Evolutionary conservation across 108 stramenopile species (phyloP).

Genomic region (Skeletonema menzelii): DNA sequence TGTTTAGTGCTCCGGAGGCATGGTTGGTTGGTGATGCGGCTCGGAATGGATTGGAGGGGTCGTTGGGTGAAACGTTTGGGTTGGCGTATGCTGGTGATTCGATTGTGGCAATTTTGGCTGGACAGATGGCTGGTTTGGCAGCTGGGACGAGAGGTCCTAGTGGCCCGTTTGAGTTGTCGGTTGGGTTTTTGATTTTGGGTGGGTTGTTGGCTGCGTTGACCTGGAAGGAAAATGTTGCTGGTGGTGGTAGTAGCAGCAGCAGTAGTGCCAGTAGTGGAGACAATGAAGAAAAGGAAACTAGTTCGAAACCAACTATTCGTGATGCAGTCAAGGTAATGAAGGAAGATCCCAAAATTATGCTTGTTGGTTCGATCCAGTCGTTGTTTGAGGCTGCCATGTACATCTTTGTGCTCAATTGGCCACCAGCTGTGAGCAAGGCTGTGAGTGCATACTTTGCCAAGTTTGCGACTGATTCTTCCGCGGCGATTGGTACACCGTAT

Average conservation of each 20-base stretch:
- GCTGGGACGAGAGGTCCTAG: slow-evolving; percentile 87
- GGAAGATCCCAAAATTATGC: slow-evolving; percentile 86
- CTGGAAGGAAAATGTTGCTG: slow-evolving; percentile 94
- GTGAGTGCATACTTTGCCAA: slow-evolving; percentile 62
- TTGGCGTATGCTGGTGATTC: slow-evolving; percentile 52
- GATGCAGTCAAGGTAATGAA: slow-evolving; percentile 76
- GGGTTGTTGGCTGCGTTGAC: slow-evolving; percentile 68
- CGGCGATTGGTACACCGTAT: slow-evolving; percentile 66
- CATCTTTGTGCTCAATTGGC: slow-evolving; percentile 96
- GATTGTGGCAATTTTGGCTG: slow-evolving; percentile 11
- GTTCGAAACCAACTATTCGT: slow-evolving; percentile 66
- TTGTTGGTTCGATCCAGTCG: slow-evolving; percentile 92
- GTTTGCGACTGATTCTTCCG: slow-evolving; percentile 30
- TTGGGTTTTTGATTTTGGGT: slow-evolving; percentile 83
- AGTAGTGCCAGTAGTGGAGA: slow-evolving; percentile 10
- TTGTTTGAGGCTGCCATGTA: slow-evolving; percentile 97
- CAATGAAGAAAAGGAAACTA: slow-evolving; percentile 11
- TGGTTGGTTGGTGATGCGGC: slow-evolving; percentile 94
- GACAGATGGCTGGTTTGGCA: slow-evolving; percentile 69
- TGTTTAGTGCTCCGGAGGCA: slow-evolving; percentile 91
- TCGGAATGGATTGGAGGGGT: slow-evolving; percentile 51
- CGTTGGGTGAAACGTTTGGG: slow-evolving; percentile 93
- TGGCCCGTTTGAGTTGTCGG: slow-evolving; percentile 96
- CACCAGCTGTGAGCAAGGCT: slow-evolving; percentile 82
- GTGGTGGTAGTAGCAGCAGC: slow-evolving; percentile 10